Evolutionary conservation across 257 asterid genomes (phyloP), one percentile per base, ranked within the genome.

Genomic region (Asclepias syriaca): DNA sequence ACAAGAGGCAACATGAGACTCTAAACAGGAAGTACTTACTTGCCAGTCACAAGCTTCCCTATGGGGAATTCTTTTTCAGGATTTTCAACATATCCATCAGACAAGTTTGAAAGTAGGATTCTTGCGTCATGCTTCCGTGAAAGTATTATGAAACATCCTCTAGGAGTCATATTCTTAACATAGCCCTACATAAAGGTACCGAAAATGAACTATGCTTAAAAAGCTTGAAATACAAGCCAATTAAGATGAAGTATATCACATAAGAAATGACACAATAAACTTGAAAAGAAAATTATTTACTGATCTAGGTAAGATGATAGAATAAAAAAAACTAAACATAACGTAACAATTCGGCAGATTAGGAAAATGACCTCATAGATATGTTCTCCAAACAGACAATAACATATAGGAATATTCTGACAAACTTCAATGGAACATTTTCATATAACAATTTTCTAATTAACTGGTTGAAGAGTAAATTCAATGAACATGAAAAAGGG

Each of bases 111-210:
- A 71, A 90, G 50, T 74, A 92, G 97, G 69, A 95, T 75, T 79
- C 84, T 95, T 48, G 97, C 99, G 76, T 95, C 99, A 65, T 90
- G 72, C 82, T 87, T 91, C 74, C 96, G 83, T 8, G 97, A 90
- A 71, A 95, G 90, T 89, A 80, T 88, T 76, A 95, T 78, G 68
- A 89, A 95, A 59, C 99, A 95, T 77, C 98, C 99, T 84, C 82
- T 91, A 10, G 89, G 46, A n/a, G 97, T 82, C 32, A 87, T 74
- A 55, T 81, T 86, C 82, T 95, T 95, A 54, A 91, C 95, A 78
- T 94, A 94, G 46, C 98, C 99, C 97, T 94, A 81, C 40, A 71
- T 75, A 74, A 46, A 81, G 72, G 61, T 78, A 67, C 11, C n/a
- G 46, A 49, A 37, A 64, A 37, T 43, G 48, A 37, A 16, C 14